Conservation (phyloP, 2,329 filamentous ascomycete genomes). For the Orbilia quercus region DNA sequence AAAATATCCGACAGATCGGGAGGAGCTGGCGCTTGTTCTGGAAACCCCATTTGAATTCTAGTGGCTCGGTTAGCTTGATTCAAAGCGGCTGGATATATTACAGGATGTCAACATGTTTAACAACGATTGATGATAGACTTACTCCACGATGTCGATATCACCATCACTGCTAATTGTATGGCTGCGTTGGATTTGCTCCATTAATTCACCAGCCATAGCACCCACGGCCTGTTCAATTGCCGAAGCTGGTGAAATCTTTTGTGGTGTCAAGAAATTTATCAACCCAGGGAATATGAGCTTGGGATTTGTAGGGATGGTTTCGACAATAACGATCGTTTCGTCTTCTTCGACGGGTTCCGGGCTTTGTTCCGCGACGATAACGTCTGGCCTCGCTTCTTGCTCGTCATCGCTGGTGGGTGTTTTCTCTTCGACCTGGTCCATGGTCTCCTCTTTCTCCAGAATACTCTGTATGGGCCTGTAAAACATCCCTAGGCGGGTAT, state of each 20-base stretch:
- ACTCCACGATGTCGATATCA: slow-evolving; percentile 28
- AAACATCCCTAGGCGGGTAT: slow-evolving; percentile 44
- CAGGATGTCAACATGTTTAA: background rate
- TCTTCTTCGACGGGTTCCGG: slow-evolving; percentile 7
- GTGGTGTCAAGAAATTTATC: slow-evolving; percentile 20
- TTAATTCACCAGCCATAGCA: slow-evolving; percentile 24
- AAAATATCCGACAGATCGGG: slow-evolving; percentile 30
- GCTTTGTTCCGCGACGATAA: slow-evolving; percentile 12
- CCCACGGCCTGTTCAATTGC: slow-evolving; percentile 21
- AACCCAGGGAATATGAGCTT: slow-evolving; percentile 32
- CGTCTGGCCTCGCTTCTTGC: background rate
- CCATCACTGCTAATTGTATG: background rate
- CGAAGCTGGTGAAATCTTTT: slow-evolving; percentile 25
- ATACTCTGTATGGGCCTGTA: slow-evolving; percentile 37
- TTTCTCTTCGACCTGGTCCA: background rate
- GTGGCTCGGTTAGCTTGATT: no score
- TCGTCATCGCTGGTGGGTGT: background rate
- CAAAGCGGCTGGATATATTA: no score
- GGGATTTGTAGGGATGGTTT: slow-evolving; percentile 16
- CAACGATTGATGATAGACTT: slow-evolving; percentile 1
- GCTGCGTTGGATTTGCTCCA: slow-evolving; percentile 20
- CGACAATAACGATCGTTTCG: slow-evolving; percentile 38
- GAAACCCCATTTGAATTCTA: slow-evolving; percentile 31
- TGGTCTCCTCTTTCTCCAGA: slow-evolving; percentile 10
- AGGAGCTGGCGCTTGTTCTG: background rate